Conservation (phyloP, 208 protist species). For the Spironucleus salmonicida region DNA sequence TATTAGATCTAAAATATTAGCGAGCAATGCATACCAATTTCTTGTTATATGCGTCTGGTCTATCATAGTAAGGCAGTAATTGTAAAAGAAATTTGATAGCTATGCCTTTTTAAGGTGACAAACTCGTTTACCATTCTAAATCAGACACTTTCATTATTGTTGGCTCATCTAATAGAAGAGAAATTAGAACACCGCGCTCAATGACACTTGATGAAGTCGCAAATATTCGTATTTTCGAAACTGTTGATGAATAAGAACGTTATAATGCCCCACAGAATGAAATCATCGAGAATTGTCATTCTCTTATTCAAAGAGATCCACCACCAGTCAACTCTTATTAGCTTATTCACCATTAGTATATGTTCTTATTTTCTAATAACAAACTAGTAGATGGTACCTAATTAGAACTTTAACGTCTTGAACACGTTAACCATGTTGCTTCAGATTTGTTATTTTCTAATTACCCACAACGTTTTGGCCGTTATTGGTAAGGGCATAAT, state of each 20-base stretch:
- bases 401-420: not conserved
- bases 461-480: not conserved
- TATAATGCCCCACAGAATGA: not conserved
- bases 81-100: not conserved
- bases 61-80: not conserved
- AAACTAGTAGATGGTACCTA: not conserved
- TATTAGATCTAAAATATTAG: not conserved
- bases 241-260: not conserved
- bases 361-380: not conserved
- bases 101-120: not conserved
- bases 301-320: not conserved
- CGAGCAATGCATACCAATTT: not conserved
- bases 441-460: not conserved
- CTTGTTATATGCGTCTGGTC: not conserved
- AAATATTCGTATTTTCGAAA: not conserved
- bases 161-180: not conserved
- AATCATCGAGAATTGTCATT: not conserved
- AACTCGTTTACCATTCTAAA: not conserved
- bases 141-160: not conserved
- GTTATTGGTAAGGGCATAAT: not conserved
- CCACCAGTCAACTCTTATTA: not conserved
- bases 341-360: not conserved
- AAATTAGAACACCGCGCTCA: not conserved
- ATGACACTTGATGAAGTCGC: not conserved
- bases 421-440: not conserved